Evolutionary conservation across 768 basidiomycete species (phyloP).

Genomic region (Mycena polygramma): DNA sequence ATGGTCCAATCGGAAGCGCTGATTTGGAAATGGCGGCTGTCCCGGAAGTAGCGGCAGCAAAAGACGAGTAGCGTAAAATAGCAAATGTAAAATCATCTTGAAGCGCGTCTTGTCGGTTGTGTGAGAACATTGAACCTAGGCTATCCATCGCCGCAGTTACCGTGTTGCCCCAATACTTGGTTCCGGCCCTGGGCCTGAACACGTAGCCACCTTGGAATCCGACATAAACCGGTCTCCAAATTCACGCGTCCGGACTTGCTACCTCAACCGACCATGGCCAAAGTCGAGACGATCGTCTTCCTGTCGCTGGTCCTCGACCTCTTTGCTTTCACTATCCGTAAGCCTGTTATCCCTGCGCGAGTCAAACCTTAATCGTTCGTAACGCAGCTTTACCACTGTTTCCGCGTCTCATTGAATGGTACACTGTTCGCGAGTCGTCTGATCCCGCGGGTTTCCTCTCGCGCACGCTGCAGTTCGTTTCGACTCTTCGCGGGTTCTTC

Average conservation of each 20-base stretch:
- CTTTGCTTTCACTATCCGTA: slow-evolving; percentile 83
- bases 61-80: slow-evolving; percentile 24
- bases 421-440: slow-evolving; percentile 80
- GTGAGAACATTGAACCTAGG: no score
- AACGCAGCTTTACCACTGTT: slow-evolving; percentile 78
- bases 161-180: not conserved
- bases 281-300: slow-evolving; percentile 88
- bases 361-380: no score
- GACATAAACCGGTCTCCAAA: not conserved
- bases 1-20: slow-evolving; percentile 46
- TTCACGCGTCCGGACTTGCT: not conserved
- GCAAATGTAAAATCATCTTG: not conserved
- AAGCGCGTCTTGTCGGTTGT: no score
- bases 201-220: not conserved
- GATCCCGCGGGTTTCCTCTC: slow-evolving; percentile 80
- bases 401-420: slow-evolving; percentile 97
- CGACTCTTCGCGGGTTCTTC: slow-evolving; percentile 73
- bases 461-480: slow-evolving; percentile 75
- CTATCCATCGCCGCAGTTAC: no score
- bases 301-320: slow-evolving; percentile 92
- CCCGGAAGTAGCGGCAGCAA: slow-evolving; percentile 39
- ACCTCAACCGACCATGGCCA: slow-evolving; percentile 58
- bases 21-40: slow-evolving; percentile 40
- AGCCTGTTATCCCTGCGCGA: no score
- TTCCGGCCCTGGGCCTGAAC: not conserved